phyloP scores from a whole-genome alignment of 2,329 filamentous ascomycete species.

The Fusarium veterinarium region DNA sequence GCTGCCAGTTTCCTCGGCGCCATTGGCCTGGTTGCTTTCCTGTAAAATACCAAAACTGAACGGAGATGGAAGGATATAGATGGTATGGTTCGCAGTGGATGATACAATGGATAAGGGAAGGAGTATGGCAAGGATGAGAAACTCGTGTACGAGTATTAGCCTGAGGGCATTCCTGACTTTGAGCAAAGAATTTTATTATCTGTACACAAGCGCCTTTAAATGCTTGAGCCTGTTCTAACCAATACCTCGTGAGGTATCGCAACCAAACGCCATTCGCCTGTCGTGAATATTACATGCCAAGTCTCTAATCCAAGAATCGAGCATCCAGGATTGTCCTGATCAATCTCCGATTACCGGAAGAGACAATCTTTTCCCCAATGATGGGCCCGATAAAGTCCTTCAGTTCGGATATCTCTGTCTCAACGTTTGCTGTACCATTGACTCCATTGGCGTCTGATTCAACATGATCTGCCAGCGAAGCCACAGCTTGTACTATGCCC shows the following conservation, averaged over 20 bases:
- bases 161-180: conserved; percentile 38
- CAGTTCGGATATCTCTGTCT: conserved; percentile 58
- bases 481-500: conserved; percentile 65
- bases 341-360: conserved; percentile 59
- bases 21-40: conserved; percentile 61
- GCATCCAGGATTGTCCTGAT: conserved; percentile 66
- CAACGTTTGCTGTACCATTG: conserved; percentile 50
- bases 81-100: conserved; percentile 17
- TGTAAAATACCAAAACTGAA: conserved; percentile 49
- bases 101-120: conserved; percentile 23
- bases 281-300: neutral
- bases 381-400: conserved; percentile 67
- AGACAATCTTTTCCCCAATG: conserved; percentile 61
- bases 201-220: conserved; percentile 32
- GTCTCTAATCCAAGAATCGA: conserved; percentile 60
- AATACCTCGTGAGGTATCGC: conserved; percentile 31
- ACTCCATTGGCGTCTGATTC: conserved; percentile 53
- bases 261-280: conserved; percentile 45
- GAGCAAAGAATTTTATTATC: conserved; percentile 41
- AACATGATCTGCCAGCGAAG: conserved; percentile 54
- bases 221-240: conserved; percentile 26
- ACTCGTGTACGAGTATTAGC: conserved; percentile 39
- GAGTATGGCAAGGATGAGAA: conserved; percentile 16
- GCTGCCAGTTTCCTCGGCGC: conserved; percentile 56
- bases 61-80: neutral